Base-by-base conservation (phyloP, 176 grass and related monocot species). In the Hsuehochloa calcarea region DNA sequence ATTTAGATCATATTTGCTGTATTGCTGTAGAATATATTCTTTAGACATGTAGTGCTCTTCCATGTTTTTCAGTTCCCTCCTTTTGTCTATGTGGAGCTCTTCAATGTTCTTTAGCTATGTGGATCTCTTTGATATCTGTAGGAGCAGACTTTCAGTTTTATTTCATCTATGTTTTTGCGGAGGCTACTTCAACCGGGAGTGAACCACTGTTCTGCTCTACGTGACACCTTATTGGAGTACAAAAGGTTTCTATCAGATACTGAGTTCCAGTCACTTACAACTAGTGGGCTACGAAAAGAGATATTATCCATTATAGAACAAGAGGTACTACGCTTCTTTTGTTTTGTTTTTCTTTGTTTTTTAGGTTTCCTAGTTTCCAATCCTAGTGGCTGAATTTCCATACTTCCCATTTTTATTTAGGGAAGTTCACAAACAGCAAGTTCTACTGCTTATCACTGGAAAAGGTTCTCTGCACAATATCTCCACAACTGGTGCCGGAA, bases 151-250 rank as follows among this genome's bases (percentile, higher is more conserved):
- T 85, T 88, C 62, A 78, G 75, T 89, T 93, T 98, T 84, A 86
- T 98, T 45, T 98, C 96, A 77, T 93, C 89, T 29, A 93, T 95
- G 83, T 95, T 95, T 95, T 59, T 95, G 85, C 85, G 91, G 81
- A 98, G 96, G 76, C 81, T 98, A 74, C 87, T 98, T 69, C 96
- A 95, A 92, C 91, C 96, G 5, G 96, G 93, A 75, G 90, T 98
- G 51, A 85, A 90, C 78, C 93, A 95, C 70, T 81, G 85, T 93
- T 87, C 83, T 85, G 89, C 96, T 75, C 89, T 98, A 47, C 89
- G 91, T 65, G 83, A 95, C 87, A 95, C 91, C 70, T 92, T 98
- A 66, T 43, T 90, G 70, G 93, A 98, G 88, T 79, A 98, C 63
- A 98, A 93, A 70, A 95, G 91, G 70, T 95, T 92, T 76, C 78